Evolutionary conservation across 495 filamentous ascomycete genomes (phyloP).

Genomic region (Stereocaulon alpinum): DNA sequence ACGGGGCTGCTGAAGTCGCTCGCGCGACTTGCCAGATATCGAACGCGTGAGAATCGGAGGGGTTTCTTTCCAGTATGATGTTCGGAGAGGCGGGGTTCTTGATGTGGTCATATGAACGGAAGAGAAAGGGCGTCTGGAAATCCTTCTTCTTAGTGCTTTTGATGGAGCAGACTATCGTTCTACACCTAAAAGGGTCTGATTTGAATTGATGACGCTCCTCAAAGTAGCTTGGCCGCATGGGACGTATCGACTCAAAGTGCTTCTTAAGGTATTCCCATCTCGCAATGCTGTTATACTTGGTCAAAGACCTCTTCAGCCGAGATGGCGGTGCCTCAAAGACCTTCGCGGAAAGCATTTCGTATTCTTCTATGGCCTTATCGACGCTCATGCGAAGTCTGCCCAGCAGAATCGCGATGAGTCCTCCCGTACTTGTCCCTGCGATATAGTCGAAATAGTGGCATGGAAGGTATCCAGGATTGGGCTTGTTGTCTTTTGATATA

Average conservation of each 20-base stretch:
- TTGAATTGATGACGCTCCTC: slow-evolving; percentile 2
- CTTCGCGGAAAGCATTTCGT: slow-evolving; percentile 29
- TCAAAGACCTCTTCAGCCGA: neutral
- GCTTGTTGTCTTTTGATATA: neutral
- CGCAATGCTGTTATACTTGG: neutral
- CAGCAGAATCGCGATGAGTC: slow-evolving; percentile 20
- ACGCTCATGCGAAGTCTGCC: slow-evolving; percentile 21
- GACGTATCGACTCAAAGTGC: neutral
- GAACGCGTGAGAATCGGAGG: neutral
- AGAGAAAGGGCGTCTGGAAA: neutral
- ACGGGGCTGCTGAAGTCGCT: slow-evolving; percentile 5
- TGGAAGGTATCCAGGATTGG: neutral
- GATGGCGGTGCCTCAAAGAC: slow-evolving; percentile 4
- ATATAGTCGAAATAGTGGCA: slow-evolving; percentile 21
- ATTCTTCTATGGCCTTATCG: slow-evolving; percentile 35
- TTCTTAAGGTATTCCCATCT: neutral
- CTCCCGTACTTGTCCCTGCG: slow-evolving; percentile 13
- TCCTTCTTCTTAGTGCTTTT: neutral
- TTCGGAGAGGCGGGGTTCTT: neutral
- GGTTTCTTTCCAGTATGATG: neutral
- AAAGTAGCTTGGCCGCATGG: neutral
- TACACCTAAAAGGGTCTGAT: neutral
- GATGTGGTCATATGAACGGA: slow-evolving; percentile 2
- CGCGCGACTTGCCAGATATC: neutral
- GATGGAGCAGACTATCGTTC: neutral